These are phyloP conservation scores for Escovopsis sp. DNA, from an alignment of 2,329 filamentous ascomycete species.

Conservation along the genomic window DNA sequence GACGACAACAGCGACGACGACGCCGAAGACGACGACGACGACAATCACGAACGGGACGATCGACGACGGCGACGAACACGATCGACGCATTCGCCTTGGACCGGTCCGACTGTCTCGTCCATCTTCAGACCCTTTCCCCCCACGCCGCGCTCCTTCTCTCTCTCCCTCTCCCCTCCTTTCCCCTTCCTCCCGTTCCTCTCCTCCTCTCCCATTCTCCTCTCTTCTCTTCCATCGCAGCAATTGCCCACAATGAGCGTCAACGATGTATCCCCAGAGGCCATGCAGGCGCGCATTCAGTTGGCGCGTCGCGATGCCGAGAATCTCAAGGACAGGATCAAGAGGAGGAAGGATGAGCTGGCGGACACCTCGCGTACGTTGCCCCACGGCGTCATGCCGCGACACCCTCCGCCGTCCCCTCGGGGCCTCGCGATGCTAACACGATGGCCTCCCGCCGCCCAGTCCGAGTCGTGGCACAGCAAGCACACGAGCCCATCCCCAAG, in stretches of 20 bases:
- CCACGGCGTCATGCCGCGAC: slow-evolving; percentile 1
- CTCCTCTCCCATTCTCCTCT: too few species aligned
- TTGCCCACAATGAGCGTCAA: slow-evolving; percentile 37
- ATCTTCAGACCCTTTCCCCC: too few species aligned
- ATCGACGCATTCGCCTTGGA: slow-evolving; percentile 5
- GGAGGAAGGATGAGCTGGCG: slow-evolving; percentile 98
- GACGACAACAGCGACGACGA: too few species aligned
- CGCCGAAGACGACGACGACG: too few species aligned
- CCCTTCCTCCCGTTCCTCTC: too few species aligned
- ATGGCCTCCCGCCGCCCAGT: slow-evolving; percentile 36
- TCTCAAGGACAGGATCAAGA: slow-evolving; percentile 96
- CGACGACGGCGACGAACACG: too few species aligned
- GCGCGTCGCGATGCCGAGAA: slow-evolving; percentile 95
- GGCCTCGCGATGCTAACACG: slow-evolving; percentile 10
- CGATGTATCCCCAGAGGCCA: slow-evolving; percentile 57
- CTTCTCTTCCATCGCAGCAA: slow-evolving; percentile 1
- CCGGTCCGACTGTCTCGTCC: slow-evolving; percentile 6
- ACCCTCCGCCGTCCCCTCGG: slow-evolving; percentile 3
- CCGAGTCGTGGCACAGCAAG: slow-evolving; percentile 79
- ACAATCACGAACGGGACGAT: too few species aligned
- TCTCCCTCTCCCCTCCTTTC: too few species aligned
- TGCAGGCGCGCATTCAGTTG: slow-evolving; percentile 85
- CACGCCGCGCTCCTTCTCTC: too few species aligned
- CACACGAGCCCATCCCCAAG: slow-evolving; percentile 80
- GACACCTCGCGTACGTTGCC: slow-evolving; percentile 80